Conservation (phyloP, 75 land plant genomes). For the Pinus tabuliformis region DNA sequence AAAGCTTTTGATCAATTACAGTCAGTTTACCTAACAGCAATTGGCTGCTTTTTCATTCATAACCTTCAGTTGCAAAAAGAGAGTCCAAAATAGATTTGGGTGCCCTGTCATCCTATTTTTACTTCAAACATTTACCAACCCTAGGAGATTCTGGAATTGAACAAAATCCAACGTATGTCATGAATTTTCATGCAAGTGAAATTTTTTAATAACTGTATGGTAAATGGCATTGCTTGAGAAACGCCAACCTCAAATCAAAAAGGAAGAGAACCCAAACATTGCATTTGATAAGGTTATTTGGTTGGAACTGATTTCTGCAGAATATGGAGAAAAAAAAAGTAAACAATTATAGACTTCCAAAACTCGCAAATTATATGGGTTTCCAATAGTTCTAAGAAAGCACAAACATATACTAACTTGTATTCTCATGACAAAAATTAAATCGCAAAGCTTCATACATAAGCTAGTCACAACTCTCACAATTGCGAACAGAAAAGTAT, state of each 20-base stretch:
- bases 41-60: neutral
- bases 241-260: neutral
- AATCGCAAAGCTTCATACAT: too few relatives aligned
- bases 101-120: neutral
- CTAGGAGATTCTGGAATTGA: neutral
- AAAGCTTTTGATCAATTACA: neutral
- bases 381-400: too few relatives aligned
- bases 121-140: neutral
- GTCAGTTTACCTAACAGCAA: constrained; percentile 5
- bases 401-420: too few relatives aligned
- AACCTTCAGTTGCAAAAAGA: neutral
- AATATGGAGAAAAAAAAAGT: neutral
- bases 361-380: too few relatives aligned
- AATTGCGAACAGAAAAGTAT: neutral
- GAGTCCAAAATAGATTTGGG: neutral
- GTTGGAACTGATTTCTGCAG: neutral
- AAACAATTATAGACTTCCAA: neutral
- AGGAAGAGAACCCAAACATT: neutral
- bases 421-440: too few relatives aligned
- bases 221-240: neutral
- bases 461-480: neutral
- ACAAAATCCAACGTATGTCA: neutral
- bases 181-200: neutral
- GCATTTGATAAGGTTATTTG: neutral
- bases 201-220: neutral